Conservation (phyloP, 169 alveolate genomes). For the Pseudocohnilembus persalinus region DNA sequence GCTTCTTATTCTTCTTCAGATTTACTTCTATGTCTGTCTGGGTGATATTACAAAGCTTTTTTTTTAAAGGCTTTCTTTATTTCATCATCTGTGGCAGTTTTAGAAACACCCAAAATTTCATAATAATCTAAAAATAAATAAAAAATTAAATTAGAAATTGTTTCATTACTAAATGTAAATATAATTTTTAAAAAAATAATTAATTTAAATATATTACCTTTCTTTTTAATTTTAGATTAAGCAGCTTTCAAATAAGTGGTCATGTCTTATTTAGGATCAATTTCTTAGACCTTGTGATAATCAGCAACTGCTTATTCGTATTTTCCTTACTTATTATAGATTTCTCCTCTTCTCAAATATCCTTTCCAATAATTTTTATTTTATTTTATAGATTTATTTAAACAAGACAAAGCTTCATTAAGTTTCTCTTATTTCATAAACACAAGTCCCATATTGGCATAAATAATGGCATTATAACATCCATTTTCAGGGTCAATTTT, state of each 20-base stretch:
- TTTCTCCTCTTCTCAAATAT: conserved; percentile 73
- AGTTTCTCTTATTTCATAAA: conserved; percentile 53
- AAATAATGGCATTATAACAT: conserved; percentile 64
- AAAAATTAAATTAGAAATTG: no score
- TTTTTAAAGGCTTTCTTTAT: conserved; percentile 82
- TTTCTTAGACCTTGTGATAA: neutral
- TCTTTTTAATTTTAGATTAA: no score
- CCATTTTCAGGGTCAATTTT: conserved; percentile 68
- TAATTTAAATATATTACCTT: neutral
- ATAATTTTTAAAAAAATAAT: no score
- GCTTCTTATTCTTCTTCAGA: conserved; percentile 24
- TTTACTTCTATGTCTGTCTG: conserved; percentile 66
- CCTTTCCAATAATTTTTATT: conserved; percentile 76
- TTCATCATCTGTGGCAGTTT: conserved; percentile 71
- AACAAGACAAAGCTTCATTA: conserved; percentile 67
- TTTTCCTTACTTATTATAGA: neutral
- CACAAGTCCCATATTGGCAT: conserved; percentile 72
- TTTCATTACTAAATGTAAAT: neutral
- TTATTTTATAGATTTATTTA: conserved; percentile 61
- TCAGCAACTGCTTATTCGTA: neutral
- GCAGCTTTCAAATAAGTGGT: neutral
- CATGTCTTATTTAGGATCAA: neutral
- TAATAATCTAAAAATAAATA: no score
- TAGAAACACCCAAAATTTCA: conserved; percentile 77
- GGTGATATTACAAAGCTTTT: conserved; percentile 89